Percentiles rank a stretch among this genome's conserved stretches.
phyloP scores from a whole-genome alignment of 305 asterid genomes.

The Solanum chacoense region DNA sequence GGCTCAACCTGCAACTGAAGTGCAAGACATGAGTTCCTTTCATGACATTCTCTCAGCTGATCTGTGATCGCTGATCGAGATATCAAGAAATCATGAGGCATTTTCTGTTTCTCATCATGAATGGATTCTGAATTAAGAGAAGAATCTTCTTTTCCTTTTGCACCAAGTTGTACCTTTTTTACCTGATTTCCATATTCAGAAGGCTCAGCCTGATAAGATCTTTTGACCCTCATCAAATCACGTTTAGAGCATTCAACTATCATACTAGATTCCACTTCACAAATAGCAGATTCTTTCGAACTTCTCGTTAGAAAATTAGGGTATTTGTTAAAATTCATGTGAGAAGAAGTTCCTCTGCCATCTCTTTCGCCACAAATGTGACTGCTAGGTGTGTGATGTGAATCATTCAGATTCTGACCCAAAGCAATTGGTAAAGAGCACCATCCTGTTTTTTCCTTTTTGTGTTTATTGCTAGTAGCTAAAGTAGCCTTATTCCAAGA shows the following conservation, averaged over 20 bases:
- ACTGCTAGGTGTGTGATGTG: conserved; percentile 20
- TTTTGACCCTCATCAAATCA: conserved; percentile 87
- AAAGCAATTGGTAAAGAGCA: conserved; percentile 66
- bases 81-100: conserved; percentile 13
- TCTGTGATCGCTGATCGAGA: conserved; percentile 13
- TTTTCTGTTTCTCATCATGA: conserved; percentile 18
- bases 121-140: conserved; percentile 9
- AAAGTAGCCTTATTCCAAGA: conserved; percentile 23
- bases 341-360: conserved; percentile 22
- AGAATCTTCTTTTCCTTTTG: conserved; percentile 19
- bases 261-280: conserved; percentile 24
- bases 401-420: conserved; percentile 21
- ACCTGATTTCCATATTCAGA: conserved; percentile 28
- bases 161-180: neutral
- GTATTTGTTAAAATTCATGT: conserved; percentile 11
- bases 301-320: conserved; percentile 17
- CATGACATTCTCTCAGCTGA: conserved; percentile 25
- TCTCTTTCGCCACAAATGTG: conserved; percentile 3
- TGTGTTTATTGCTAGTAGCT: conserved; percentile 25
- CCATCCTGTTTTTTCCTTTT: conserved; percentile 52
- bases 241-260: conserved; percentile 60
- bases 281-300: conserved; percentile 19
- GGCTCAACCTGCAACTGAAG: conserved; percentile 20
- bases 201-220: conserved; percentile 42
- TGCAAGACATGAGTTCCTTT: conserved; percentile 13